These are phyloP conservation scores for Albugo laibachii DNA, from an alignment of 352 stramenopile genomes.

Conservation along the genomic window DNA sequence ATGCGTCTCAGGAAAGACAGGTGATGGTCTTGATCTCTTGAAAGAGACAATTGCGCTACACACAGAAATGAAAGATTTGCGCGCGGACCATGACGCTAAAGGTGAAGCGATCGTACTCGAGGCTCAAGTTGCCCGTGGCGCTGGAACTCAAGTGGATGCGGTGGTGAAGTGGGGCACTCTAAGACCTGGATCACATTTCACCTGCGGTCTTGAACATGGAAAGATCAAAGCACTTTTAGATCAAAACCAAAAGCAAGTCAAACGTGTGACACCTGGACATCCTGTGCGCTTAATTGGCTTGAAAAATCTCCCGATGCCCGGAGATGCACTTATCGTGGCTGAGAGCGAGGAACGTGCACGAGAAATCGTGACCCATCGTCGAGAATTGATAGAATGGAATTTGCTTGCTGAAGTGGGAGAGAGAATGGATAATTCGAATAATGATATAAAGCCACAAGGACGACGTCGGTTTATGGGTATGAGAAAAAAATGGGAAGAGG, in stretches of 20 bases:
- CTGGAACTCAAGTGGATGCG: conserved; percentile 89
- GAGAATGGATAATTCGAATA: conserved; percentile 21
- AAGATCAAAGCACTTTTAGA: conserved; percentile 77
- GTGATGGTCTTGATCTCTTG: conserved; percentile 87
- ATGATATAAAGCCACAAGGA: conserved; percentile 25
- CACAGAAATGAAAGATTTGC: conserved; percentile 91
- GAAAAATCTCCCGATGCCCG: conserved; percentile 63
- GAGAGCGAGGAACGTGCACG: conserved; percentile 54
- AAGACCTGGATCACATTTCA: conserved; percentile 84
- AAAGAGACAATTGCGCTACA: conserved; percentile 94
- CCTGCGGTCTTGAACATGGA: conserved; percentile 88
- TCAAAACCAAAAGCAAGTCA: conserved; percentile 59
- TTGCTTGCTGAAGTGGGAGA: conserved; percentile 10
- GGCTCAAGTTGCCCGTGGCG: conserved; percentile 82
- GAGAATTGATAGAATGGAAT: conserved; percentile 57
- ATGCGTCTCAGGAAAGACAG: conserved; percentile 91
- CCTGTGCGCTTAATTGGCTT: conserved; percentile 81
- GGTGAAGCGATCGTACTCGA: conserved; percentile 94
- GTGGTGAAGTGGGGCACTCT: conserved; percentile 96
- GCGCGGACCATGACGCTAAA: conserved; percentile 70
- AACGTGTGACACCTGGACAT: conserved; percentile 77
- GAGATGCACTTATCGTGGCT: conserved; percentile 54
- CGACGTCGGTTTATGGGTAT: conserved; percentile 31
- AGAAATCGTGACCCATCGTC: conserved; percentile 47
- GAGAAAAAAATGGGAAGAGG: conserved; percentile 35